Base-by-base conservation (phyloP, 805 yeast genomes). In the Lachancea waltii region DNA sequence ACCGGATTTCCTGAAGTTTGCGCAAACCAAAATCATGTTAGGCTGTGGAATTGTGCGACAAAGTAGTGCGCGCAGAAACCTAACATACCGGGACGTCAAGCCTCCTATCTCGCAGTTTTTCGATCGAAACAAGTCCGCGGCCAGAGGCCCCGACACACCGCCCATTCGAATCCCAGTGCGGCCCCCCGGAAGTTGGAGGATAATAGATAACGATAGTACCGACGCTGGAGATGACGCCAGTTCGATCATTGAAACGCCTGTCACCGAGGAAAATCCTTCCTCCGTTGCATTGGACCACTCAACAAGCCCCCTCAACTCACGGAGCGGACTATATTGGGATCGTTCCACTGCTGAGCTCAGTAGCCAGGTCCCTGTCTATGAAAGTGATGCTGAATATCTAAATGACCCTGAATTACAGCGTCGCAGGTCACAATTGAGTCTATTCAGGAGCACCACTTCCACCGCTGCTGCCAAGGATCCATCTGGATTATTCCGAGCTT, bases 1-100 rank as follows among this genome's bases (percentile, higher is more conserved):
- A 21, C 71, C 70, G 4, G 63, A 60, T 37, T 65, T 65, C 31
- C 40, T 67, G 28, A 64, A 56, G 34, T 53, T 58, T 38, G 70
- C 67, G 1, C 68, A 65, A 43, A 61, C 56, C 36, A 67, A 67
- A 38, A 56, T 65, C 19, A 60, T 60, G 60, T 31, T 63, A 41
- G 55, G 70, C 44, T 50, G 67, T 54, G 52, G 64, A 3, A 36
- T 59, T 22, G 54, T 53, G n/a, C 51, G 56, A 9, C 47, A 50
- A 26, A 56, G 58, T 36, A 44, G 51, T 16, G 36, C 45, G 4
- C 45, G 62, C 28, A 45, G 64, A 31, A 54, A 50, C 34, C 41
- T 47, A 24, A 47, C 51, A 22, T 59, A 59, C 33, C 48, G 58
- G 33, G 63, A 59, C 45, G 37, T 50, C 15, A 56, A 56, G 30